A percentile compares a stretch with the other conserved stretches of the same genome.
These are phyloP conservation scores for Botryotinia convoluta DNA, from an alignment of 2,329 filamentous ascomycete genomes.

Conservation along the genomic window DNA sequence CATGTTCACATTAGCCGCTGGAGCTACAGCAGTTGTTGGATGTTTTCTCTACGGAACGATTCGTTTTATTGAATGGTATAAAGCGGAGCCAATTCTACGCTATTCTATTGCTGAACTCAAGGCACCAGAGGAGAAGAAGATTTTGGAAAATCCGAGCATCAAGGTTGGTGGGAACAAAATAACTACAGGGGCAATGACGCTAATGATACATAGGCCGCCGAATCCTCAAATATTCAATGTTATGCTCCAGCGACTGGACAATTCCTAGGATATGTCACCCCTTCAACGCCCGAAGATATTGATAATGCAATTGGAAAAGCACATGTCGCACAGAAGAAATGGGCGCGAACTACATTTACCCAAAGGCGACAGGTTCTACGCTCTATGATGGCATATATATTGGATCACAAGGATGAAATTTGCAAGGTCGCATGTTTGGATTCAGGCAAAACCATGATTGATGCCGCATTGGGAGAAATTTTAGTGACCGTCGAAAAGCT, in stretches of 20 bases:
- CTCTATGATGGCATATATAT: slow-evolving; percentile 75
- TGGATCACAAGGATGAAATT: slow-evolving; percentile 87
- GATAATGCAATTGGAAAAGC: slow-evolving; percentile 76
- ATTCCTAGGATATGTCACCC: slow-evolving; percentile 74
- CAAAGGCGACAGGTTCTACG: slow-evolving; percentile 76
- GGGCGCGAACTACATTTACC: slow-evolving; percentile 74
- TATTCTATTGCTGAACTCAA: slow-evolving; percentile 64
- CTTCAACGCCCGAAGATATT: slow-evolving; percentile 72
- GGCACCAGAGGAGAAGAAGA: slow-evolving; percentile 54
- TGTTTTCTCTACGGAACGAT: slow-evolving; percentile 29
- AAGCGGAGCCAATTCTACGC: slow-evolving; percentile 46
- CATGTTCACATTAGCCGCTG: slow-evolving; percentile 27
- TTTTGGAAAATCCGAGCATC: slow-evolving; percentile 59
- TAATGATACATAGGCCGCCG: slow-evolving; percentile 47
- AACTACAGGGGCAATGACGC: slow-evolving; percentile 20
- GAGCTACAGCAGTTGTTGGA: slow-evolving; percentile 27
- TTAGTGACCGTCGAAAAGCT: slow-evolving; percentile 92
- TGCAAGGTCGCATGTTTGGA: slow-evolving; percentile 84
- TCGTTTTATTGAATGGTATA: slow-evolving; percentile 29
- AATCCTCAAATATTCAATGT: slow-evolving; percentile 71
- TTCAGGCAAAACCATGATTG: slow-evolving; percentile 93
- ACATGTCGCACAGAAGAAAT: slow-evolving; percentile 69
- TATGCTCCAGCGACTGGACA: slow-evolving; percentile 88
- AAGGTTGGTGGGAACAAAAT: slow-evolving; percentile 45
- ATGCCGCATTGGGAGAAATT: slow-evolving; percentile 91